These are phyloP conservation scores for Chlorociboria aeruginascens DNA, from an alignment of 495 filamentous ascomycete genomes.

Conservation along the genomic window DNA sequence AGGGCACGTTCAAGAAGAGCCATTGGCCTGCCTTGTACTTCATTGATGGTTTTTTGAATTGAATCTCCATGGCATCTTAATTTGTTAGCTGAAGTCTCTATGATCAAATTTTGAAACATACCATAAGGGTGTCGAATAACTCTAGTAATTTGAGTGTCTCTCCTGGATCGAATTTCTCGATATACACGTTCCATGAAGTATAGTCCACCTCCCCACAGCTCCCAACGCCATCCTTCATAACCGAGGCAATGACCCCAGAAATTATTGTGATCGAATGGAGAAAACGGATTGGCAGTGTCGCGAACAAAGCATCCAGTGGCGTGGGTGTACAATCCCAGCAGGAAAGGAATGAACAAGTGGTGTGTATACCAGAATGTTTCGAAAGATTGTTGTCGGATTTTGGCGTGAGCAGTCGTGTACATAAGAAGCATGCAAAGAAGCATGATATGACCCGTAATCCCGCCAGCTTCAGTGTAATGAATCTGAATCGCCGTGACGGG, in stretches of 20 bases:
- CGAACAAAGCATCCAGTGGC: slow-evolving; percentile 94
- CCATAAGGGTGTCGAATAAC: slow-evolving; percentile 96
- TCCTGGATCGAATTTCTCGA: slow-evolving; percentile 72
- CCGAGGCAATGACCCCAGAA: slow-evolving; percentile 95
- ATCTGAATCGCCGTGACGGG: slow-evolving; percentile 78
- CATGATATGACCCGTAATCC: slow-evolving; percentile 97
- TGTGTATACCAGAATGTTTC: slow-evolving; percentile 99
- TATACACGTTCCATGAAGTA: slow-evolving; percentile 87
- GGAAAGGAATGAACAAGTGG: slow-evolving; percentile 92
- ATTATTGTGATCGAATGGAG: slow-evolving; percentile 64
- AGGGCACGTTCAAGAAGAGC: slow-evolving; percentile 89
- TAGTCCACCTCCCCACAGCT: slow-evolving; percentile 71
- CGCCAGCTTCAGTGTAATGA: slow-evolving; percentile 80
- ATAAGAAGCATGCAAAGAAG: slow-evolving; percentile 97
- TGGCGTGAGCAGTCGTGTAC: slow-evolving; percentile 89
- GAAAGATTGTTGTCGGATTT: slow-evolving; percentile 91
- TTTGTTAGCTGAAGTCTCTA: background rate
- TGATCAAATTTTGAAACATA: slow-evolving; percentile 29
- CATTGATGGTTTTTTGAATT: slow-evolving; percentile 92
- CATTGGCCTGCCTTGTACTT: slow-evolving; percentile 98
- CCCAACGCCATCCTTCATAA: slow-evolving; percentile 97
- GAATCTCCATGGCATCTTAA: slow-evolving; percentile 87
- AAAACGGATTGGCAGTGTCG: slow-evolving; percentile 54
- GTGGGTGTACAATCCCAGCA: slow-evolving; percentile 89
- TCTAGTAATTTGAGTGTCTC: slow-evolving; percentile 78